Conservation (phyloP, 2,329 filamentous ascomycete species). For the Cercospora beticola region DNA sequence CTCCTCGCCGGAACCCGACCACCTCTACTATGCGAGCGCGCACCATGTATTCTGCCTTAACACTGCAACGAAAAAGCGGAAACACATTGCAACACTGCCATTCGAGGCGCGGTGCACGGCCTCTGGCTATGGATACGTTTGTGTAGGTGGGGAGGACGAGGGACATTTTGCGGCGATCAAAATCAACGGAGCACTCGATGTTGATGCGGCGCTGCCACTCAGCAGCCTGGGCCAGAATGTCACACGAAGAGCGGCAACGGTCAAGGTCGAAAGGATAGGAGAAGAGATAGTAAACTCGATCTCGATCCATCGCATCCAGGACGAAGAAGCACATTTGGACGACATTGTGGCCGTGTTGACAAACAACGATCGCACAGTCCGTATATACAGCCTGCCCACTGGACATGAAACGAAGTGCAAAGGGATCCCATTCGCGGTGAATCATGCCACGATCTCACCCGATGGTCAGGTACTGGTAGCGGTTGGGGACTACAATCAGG, state of each 20-base stretch:
- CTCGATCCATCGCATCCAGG: slow-evolving; percentile 59
- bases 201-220: slow-evolving; percentile 59
- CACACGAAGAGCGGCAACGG: slow-evolving; percentile 38
- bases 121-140: slow-evolving; percentile 84
- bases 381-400: slow-evolving; percentile 73
- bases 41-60: slow-evolving; percentile 59
- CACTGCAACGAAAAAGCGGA: slow-evolving; percentile 68
- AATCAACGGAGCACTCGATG: slow-evolving; percentile 52
- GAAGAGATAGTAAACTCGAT: slow-evolving; percentile 67
- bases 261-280: slow-evolving; percentile 60
- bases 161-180: slow-evolving; percentile 84
- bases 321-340: slow-evolving; percentile 49
- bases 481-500: slow-evolving; percentile 81
- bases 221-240: slow-evolving; percentile 35
- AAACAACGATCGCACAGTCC: slow-evolving; percentile 90
- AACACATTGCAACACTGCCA: slow-evolving; percentile 68
- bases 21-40: slow-evolving; percentile 82
- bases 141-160: slow-evolving; percentile 77
- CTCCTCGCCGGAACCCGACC: slow-evolving; percentile 71
- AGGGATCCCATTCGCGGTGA: slow-evolving; percentile 79
- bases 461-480: slow-evolving; percentile 78
- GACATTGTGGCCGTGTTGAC: slow-evolving; percentile 70
- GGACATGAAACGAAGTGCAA: slow-evolving; percentile 68
- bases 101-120: slow-evolving; percentile 77
- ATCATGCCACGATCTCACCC: slow-evolving; percentile 90